Conservation (phyloP, 202 grass and related monocot genomes). For the Bolboschoenoplectus hybrid region DNA sequence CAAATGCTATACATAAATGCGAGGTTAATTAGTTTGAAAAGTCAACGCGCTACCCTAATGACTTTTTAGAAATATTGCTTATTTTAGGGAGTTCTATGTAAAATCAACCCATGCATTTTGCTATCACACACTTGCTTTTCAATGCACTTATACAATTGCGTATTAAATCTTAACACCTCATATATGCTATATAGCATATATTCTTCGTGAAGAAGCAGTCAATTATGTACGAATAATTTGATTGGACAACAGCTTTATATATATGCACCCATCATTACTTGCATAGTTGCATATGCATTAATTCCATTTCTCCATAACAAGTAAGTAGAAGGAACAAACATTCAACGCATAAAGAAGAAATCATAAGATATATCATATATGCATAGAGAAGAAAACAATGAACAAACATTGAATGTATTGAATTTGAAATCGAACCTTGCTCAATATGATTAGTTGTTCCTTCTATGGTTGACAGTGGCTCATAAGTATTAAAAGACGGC, state of each 20-base stretch:
- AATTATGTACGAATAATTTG: neutral
- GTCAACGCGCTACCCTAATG: neutral
- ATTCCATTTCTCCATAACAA: neutral
- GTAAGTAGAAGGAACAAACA: neutral
- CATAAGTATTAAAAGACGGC: conserved; percentile 39
- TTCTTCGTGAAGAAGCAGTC: neutral
- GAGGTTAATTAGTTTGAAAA: neutral
- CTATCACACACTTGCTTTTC: neutral
- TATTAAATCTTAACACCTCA: neutral
- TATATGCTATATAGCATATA: neutral
- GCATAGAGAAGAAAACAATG: too few species aligned
- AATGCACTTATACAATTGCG: neutral
- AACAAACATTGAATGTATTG: neutral
- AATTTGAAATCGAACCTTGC: conserved; percentile 39
- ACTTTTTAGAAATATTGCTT: neutral
- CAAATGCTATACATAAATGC: neutral
- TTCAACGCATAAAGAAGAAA: neutral
- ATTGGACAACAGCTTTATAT: neutral
- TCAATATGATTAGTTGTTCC: conserved; percentile 21
- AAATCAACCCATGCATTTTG: neutral
- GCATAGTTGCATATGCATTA: neutral
- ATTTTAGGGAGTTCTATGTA: neutral
- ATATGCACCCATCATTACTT: neutral
- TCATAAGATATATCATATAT: too few species aligned
- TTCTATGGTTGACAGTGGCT: conserved; percentile 31